Conservation (phyloP, 2,329 filamentous ascomycete genomes). For the Nothopassalora personata region DNA sequence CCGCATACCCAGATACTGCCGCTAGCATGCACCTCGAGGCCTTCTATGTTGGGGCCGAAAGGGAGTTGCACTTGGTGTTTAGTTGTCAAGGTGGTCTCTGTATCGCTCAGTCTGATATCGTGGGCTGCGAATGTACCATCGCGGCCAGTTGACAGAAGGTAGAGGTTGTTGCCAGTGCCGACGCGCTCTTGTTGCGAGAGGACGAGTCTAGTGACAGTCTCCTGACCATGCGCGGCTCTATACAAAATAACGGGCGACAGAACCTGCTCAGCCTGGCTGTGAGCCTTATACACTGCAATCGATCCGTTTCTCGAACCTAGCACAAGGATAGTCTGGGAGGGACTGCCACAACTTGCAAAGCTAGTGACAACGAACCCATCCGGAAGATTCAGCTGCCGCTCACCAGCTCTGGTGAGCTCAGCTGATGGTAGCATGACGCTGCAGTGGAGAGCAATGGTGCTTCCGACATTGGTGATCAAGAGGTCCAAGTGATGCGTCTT, state of each 20-base stretch:
- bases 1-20: constrained; percentile 67
- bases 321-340: constrained; percentile 21
- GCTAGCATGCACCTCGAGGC: constrained; percentile 54
- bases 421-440: background rate
- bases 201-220: constrained; percentile 65
- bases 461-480: constrained; percentile 37
- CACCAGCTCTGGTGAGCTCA: background rate
- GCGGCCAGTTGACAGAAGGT: constrained; percentile 67
- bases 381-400: constrained; percentile 23
- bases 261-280: background rate
- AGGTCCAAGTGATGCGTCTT: constrained; percentile 24
- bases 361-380: constrained; percentile 50
- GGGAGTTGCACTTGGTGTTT: constrained; percentile 65
- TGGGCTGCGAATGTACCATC: constrained; percentile 72
- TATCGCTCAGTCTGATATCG: constrained; percentile 26
- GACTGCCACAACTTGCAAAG: constrained; percentile 28
- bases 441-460: constrained; percentile 25
- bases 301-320: constrained; percentile 54
- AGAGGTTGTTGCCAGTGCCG: constrained; percentile 15
- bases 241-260: constrained; percentile 12
- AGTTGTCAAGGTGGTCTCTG: constrained; percentile 42
- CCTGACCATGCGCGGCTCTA: constrained; percentile 41
- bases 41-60: constrained; percentile 71
- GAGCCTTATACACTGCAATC: constrained; percentile 38
- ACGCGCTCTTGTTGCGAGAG: background rate